Base-by-base conservation (phyloP, 352 stramenopile genomes). In the Pythium grandisporangium region DNA sequence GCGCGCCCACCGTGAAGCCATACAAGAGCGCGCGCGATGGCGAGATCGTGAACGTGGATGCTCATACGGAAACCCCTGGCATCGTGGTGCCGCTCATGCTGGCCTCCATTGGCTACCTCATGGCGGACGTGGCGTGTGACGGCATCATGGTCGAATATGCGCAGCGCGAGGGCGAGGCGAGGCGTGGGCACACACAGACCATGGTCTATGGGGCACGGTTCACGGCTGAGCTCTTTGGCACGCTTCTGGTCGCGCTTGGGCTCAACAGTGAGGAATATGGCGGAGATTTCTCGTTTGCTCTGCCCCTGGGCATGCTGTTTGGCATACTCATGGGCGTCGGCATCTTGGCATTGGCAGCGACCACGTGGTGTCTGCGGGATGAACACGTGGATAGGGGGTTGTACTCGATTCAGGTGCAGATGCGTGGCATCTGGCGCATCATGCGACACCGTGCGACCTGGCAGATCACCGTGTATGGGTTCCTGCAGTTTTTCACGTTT, bases 91-190 rank as follows among this genome's bases (percentile, higher is more conserved):
- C 83, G 23, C 63, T 85, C 45, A 61, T 84, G 27, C 25, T 54
- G 7, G 62, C 67, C 26, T 51, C 61, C 10, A 50, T 78, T 17
- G 70, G 70, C 1, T 89, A 85, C 16, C 39, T 86, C 6, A 42
- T 89, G 19, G 68, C 76, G 1, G 75, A 92, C 30, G 73, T 85
- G n/a, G 64, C 66, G 6, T 83, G 71, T 45, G 78, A 92, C 36
- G 75, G 70, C 0, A 39, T 89, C 30, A 80, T 92, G 69, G 76
- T 89, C 42, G 73, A 90, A 62, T 77, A 72, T 29, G 70, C 78
- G 3, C 71, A 88, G 34, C 61, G 62, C 5, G 70, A 86, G 36
- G 65, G 51, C 6, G 61, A 81, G 34, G 14, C 32, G 4, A 41
- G 59, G 24, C 63, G 58, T 37, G 58, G 62, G 30, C 30, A 70